Evolutionary conservation across 768 basidiomycete species (phyloP), one percentile per base, ranked within the genome.

Genomic region (Neoboletus subvelutipes): DNA sequence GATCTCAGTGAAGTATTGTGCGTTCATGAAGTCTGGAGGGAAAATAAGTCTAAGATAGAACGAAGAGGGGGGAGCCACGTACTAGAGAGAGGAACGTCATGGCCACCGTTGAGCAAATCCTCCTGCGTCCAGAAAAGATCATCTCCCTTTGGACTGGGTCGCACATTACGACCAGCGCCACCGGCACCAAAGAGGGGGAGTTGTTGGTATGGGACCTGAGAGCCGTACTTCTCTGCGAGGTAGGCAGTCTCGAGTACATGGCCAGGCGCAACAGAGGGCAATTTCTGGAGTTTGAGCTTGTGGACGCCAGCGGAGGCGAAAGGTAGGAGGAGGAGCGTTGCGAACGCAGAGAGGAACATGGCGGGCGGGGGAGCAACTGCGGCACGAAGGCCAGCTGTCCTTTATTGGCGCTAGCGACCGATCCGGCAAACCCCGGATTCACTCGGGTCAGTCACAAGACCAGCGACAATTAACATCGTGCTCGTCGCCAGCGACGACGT

Each of bases 1-100:
- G 58, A 98, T 96, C 60, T 94, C 90, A 20, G 94, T 82, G 70
- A 83, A 99, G 76, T 99, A 98, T 73, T 99, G 95, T 36, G 97
- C 95, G 71, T 98, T 98, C 86, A 95, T 86, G 77, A 92, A 98
- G 79, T 98, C 95, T 97, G 54, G 18, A 22, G 52, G 34, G 26
- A 34, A 22, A 5, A 34, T 57, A 48, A 48, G 37, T 50, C 28
- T n/a, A 40, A 42, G 0, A n/a, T 29, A 33, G 24, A 45, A 33
- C 2, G 24, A 11, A 5, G 20, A 26, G 20, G 50, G 24, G 26
- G 17, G 2, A 11, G 5, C 2, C 0, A 13, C 63, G 13, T 40
- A 64, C 96, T 97, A 67, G 80, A 87, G 45, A 99, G 80, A 60
- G 97, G 96, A 51, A 98, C 90, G 39, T 76, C 73, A 71, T 98